Percentiles rank a stretch among this genome's conserved stretches.
phyloP scores from a whole-genome alignment of 495 filamentous ascomycete species.

The Cenococcum geophilum region DNA sequence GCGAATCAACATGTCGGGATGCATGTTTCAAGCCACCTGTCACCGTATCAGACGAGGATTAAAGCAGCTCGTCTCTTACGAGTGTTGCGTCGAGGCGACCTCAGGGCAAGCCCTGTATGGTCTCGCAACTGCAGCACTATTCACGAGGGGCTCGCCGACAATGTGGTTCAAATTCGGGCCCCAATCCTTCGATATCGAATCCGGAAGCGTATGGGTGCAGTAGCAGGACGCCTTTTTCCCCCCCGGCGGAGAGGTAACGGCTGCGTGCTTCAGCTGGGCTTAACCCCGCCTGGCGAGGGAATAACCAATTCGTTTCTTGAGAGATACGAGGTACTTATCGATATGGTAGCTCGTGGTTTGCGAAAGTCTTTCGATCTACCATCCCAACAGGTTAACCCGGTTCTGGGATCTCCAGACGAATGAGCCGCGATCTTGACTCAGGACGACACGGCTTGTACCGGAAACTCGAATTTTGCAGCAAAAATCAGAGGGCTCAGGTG shows the following conservation, averaged over 20 bases:
- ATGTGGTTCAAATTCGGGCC: background rate
- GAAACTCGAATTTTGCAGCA: slow-evolving; percentile 11
- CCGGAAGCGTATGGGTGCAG: background rate
- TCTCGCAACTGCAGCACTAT: background rate
- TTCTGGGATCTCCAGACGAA: too few relatives aligned
- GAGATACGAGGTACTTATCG: too few relatives aligned
- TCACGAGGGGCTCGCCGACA: background rate
- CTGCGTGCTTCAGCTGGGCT: background rate
- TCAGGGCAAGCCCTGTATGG: background rate
- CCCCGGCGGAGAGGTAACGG: background rate
- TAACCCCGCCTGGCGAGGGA: background rate
- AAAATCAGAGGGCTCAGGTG: slow-evolving; percentile 31
- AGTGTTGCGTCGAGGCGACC: background rate
- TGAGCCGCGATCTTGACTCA: background rate
- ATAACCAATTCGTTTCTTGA: too few relatives aligned
- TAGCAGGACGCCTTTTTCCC: background rate
- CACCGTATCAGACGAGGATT: background rate
- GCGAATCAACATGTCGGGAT: slow-evolving; percentile 25
- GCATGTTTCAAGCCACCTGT: slow-evolving; percentile 3
- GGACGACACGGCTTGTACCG: slow-evolving; percentile 19
- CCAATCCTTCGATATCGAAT: slow-evolving; percentile 2
- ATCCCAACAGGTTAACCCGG: too few relatives aligned
- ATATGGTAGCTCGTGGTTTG: too few relatives aligned
- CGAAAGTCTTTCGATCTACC: too few relatives aligned
- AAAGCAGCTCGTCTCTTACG: background rate